Conservation (phyloP, 192 early-diverging fungal genomes). For the Mortierella alpina region DNA sequence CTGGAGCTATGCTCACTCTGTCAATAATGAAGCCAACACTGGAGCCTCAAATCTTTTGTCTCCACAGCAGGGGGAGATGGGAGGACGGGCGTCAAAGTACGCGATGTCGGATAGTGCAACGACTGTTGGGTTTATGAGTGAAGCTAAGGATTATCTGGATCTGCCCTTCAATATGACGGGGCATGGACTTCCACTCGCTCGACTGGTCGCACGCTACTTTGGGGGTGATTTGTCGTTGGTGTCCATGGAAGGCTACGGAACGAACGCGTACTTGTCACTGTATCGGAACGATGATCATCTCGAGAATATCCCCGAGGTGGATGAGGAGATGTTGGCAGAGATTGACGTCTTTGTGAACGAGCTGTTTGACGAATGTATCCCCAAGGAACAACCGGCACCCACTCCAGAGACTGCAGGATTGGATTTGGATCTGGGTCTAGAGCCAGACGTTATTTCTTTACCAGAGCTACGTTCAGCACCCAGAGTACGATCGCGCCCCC, state of each 20-base stretch:
- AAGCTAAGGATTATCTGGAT: constrained; percentile 35
- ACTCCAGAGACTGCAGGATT: too few relatives aligned
- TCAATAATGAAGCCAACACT: constrained; percentile 45
- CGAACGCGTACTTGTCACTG: constrained; percentile 65
- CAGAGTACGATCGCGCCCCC: too few relatives aligned
- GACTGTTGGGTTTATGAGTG: constrained; percentile 7
- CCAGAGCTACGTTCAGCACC: too few relatives aligned
- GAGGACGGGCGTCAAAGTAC: neutral
- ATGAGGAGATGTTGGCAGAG: constrained; percentile 41
- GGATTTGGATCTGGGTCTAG: too few relatives aligned
- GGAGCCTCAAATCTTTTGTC: neutral
- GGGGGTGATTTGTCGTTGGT: constrained; percentile 72
- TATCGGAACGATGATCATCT: constrained; percentile 49
- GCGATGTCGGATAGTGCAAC: neutral
- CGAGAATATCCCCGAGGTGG: constrained; percentile 52
- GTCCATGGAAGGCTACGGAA: constrained; percentile 76
- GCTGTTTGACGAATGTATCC: constrained; percentile 23
- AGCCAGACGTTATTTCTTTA: too few relatives aligned
- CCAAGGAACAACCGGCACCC: too few relatives aligned
- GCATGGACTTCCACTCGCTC: constrained; percentile 61
- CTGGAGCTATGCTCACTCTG: constrained; percentile 63
- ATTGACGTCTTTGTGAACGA: constrained; percentile 46
- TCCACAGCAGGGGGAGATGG: neutral
- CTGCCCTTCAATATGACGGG: constrained; percentile 29
- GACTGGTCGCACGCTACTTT: constrained; percentile 71